Percentiles rank a stretch among this genome's conserved stretches.
Conservation (phyloP, 2,329 filamentous ascomycete species). For the Iodosphaeria phyllophila region DNA sequence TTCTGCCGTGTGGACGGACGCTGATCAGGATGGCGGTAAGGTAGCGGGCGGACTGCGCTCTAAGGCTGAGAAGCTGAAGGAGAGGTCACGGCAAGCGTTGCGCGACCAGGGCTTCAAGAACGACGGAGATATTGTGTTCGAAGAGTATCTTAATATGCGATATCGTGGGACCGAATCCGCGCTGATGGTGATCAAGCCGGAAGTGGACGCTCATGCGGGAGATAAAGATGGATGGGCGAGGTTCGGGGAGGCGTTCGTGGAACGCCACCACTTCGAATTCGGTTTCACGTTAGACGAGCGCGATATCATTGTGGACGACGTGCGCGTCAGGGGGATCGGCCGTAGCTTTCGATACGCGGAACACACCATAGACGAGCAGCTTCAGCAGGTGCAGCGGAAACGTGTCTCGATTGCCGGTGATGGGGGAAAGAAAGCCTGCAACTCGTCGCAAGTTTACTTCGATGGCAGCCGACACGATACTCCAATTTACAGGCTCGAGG, state of each 20-base stretch:
- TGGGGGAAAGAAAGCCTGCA: slow-evolving; percentile 42
- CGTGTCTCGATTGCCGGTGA: too few relatives aligned
- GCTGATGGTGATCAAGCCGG: slow-evolving; percentile 71
- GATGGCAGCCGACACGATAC: slow-evolving; percentile 63
- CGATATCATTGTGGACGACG: slow-evolving; percentile 80
- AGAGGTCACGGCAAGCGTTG: slow-evolving; percentile 50
- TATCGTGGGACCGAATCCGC: slow-evolving; percentile 84
- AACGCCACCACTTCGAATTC: slow-evolving; percentile 82
- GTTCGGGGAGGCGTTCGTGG: slow-evolving; percentile 72
- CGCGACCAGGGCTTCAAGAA: slow-evolving; percentile 66
- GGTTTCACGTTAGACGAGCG: slow-evolving; percentile 72
- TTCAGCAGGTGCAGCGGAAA: slow-evolving; percentile 47
- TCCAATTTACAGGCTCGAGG: slow-evolving; percentile 64
- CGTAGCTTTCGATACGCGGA: slow-evolving; percentile 69
- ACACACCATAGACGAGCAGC: slow-evolving; percentile 68
- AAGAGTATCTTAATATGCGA: slow-evolving; percentile 87
- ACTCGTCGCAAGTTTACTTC: slow-evolving; percentile 60
- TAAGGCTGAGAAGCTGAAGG: slow-evolving; percentile 65
- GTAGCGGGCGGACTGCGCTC: slow-evolving; percentile 42
- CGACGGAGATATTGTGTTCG: slow-evolving; percentile 57
- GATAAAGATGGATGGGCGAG: slow-evolving; percentile 50
- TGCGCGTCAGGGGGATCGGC: slow-evolving; percentile 72
- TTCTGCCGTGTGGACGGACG: slow-evolving; percentile 40
- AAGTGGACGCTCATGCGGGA: slow-evolving; percentile 36
- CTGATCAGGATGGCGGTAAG: too few relatives aligned